Conservation (phyloP, 148 eudicot species). For the Polygonum maritimum region DNA sequence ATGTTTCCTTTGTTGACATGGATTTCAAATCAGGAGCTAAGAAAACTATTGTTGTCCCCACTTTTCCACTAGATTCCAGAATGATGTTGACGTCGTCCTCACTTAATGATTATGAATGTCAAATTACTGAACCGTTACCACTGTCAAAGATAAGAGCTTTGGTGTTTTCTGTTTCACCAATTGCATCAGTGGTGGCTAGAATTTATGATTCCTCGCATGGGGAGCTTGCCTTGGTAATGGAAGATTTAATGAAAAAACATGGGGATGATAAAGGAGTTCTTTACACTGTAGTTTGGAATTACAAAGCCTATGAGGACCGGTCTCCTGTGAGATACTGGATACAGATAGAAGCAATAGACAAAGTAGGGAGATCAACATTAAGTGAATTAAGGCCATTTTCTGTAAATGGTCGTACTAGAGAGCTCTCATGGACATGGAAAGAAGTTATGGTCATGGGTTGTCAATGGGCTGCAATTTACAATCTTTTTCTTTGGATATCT, state of each 20-base stretch:
- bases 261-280: constrained; percentile 39
- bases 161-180: constrained; percentile 59
- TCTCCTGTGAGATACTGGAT: constrained; percentile 70
- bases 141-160: constrained; percentile 57
- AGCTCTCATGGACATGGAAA: constrained; percentile 69
- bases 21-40: constrained; percentile 45
- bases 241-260: constrained; percentile 47
- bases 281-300: constrained; percentile 58
- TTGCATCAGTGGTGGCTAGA: constrained; percentile 63
- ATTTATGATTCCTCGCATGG: constrained; percentile 62
- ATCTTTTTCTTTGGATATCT: constrained; percentile 52
- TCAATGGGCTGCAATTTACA: constrained; percentile 71
- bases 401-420: constrained; percentile 40
- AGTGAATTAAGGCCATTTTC: constrained; percentile 71
- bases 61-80: constrained; percentile 79
- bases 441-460: constrained; percentile 93
- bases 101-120: constrained; percentile 27
- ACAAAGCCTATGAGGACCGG: constrained; percentile 62
- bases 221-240: constrained; percentile 38
- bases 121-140: constrained; percentile 26
- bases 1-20: constrained; percentile 64
- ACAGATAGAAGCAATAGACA: constrained; percentile 72
- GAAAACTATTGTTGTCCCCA: constrained; percentile 55
- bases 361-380: constrained; percentile 38
- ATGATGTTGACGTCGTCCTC: constrained; percentile 38